phyloP scores from a whole-genome alignment of 2,329 filamentous ascomycete genomes.

The Paraconiothyrium sp. region DNA sequence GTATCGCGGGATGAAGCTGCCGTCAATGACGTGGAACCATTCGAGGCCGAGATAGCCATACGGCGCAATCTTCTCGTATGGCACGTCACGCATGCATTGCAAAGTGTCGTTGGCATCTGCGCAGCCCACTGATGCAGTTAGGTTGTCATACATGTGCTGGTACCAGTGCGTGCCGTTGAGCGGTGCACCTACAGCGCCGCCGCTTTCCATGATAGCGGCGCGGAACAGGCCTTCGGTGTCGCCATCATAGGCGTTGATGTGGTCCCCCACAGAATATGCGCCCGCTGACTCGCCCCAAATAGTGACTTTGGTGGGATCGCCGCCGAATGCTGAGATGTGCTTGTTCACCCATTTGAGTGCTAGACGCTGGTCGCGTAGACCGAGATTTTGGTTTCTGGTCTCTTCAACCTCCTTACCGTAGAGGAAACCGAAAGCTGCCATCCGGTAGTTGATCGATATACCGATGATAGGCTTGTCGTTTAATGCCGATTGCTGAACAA shows the following conservation, averaged over 20 bases:
- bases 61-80: constrained; percentile 38
- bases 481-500: constrained; percentile 41
- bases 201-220: constrained; percentile 54
- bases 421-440: constrained; percentile 62
- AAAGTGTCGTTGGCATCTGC: constrained; percentile 32
- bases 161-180: constrained; percentile 46
- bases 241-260: constrained; percentile 52
- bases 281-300: constrained; percentile 70
- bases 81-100: constrained; percentile 37
- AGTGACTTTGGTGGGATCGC: constrained; percentile 66
- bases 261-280: constrained; percentile 62
- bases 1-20: constrained; percentile 33
- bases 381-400: constrained; percentile 56
- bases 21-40: constrained; percentile 45
- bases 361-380: constrained; percentile 69
- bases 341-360: constrained; percentile 69
- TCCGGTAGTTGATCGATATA: constrained; percentile 57
- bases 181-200: constrained; percentile 41
- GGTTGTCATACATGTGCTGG: constrained; percentile 42
- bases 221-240: constrained; percentile 51
- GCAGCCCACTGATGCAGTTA: constrained; percentile 39
- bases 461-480: constrained; percentile 45
- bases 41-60: constrained; percentile 40
- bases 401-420: constrained; percentile 52
- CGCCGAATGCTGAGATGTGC: constrained; percentile 63